These are phyloP conservation scores for Spathaspora sp. DNA, from an alignment of 805 yeast genomes.

Conservation along the genomic window DNA sequence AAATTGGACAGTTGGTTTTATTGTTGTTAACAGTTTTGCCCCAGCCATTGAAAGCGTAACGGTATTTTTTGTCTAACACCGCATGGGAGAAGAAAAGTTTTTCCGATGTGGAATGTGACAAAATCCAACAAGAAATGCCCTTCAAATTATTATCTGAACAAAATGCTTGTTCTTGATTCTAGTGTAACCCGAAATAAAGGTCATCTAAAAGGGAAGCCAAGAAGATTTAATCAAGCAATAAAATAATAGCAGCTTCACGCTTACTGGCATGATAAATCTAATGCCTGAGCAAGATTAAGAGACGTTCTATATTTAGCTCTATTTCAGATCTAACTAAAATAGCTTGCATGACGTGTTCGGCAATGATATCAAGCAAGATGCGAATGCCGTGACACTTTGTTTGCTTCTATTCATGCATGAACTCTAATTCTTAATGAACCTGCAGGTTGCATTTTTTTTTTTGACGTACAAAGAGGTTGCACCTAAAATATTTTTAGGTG, in stretches of 20 bases:
- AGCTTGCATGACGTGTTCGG: too few relatives aligned
- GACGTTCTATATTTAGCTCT: too few relatives aligned
- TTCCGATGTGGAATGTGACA: not conserved
- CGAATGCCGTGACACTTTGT: too few relatives aligned
- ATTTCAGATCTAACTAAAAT: too few relatives aligned
- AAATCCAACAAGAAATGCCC: not conserved
- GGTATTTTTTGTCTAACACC: too few relatives aligned
- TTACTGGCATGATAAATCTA: too few relatives aligned
- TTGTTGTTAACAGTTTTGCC: not conserved
- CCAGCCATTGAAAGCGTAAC: too few relatives aligned
- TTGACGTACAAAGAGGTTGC: not conserved
- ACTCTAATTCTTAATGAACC: not conserved
- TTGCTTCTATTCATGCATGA: not conserved
- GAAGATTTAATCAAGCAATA: not conserved
- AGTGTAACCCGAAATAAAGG: not conserved
- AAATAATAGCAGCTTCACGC: too few relatives aligned
- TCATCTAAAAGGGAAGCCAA: not conserved
- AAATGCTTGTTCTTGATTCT: not conserved
- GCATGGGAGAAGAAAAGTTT: not conserved
- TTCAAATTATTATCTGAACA: not conserved
- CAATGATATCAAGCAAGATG: too few relatives aligned
- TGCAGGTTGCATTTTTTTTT: not conserved
- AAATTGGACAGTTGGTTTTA: not conserved
- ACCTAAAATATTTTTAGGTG: not conserved
- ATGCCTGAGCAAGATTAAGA: too few relatives aligned